Conservation (phyloP, 257 asterid species). For the Parsonsia alboflavescens region DNA sequence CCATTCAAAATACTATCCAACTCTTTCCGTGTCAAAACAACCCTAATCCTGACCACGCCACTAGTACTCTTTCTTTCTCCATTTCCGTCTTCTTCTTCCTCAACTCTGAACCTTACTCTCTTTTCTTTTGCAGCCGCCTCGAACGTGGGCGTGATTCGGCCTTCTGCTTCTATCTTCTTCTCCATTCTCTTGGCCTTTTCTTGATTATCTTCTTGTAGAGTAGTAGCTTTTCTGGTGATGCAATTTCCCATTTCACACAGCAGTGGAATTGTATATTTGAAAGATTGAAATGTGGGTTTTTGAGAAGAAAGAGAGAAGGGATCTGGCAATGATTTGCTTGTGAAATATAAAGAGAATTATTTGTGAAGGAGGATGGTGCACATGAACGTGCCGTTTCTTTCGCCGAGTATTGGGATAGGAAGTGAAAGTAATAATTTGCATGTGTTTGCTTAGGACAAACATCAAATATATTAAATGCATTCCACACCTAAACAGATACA, state of each 20-base stretch:
- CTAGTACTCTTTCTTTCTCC: neutral
- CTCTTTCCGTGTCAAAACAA: constrained; percentile 30
- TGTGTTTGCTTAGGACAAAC: constrained; percentile 3
- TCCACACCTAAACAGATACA: neutral
- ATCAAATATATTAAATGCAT: neutral
- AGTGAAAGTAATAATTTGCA: neutral
- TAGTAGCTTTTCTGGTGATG: constrained; percentile 5
- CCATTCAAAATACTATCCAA: constrained; percentile 24
- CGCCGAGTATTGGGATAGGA: constrained; percentile 14
- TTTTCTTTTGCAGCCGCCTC: neutral
- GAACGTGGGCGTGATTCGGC: neutral
- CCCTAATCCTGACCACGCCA: constrained; percentile 24
- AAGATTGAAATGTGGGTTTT: neutral
- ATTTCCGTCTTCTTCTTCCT: neutral
- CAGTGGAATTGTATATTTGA: neutral
- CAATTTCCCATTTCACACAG: constrained; percentile 10
- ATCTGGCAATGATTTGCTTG: neutral
- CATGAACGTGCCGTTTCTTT: constrained; percentile 12
- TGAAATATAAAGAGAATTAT: constrained; percentile 11
- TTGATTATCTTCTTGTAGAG: neutral
- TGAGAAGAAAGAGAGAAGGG: neutral
- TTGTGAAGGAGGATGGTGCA: neutral
- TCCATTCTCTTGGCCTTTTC: neutral
- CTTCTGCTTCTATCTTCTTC: neutral
- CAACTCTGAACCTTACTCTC: constrained; percentile 15